Evolutionary conservation across 306 rosid species (phyloP).

Genomic region (Pyrus pyrifolia): DNA sequence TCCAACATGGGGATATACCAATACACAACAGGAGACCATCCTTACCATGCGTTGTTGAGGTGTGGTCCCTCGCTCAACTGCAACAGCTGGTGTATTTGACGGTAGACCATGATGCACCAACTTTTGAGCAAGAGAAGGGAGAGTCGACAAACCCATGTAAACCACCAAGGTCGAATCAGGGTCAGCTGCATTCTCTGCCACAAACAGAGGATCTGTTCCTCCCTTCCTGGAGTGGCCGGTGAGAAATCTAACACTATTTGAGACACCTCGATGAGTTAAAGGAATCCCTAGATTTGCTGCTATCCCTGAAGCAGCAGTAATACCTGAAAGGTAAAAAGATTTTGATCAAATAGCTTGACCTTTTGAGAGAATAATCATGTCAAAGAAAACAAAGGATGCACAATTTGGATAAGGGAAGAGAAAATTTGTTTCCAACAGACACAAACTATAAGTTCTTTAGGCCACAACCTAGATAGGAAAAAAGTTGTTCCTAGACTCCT

Average conservation of each 20-base stretch:
- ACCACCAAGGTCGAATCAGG: slow-evolving; percentile 83
- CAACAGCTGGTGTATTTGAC: slow-evolving; percentile 76
- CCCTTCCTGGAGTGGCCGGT: slow-evolving; percentile 95
- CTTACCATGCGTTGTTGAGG: slow-evolving; percentile 77
- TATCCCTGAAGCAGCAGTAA: slow-evolving; percentile 97
- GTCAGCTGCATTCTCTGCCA: slow-evolving; percentile 88
- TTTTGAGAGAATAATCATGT: background rate
- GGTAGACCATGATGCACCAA: slow-evolving; percentile 77
- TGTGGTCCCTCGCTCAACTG: slow-evolving; percentile 92
- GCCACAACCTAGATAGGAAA: no score
- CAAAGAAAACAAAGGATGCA: background rate
- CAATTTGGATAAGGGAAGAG: background rate
- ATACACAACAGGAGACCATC: background rate
- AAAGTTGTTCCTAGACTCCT: background rate
- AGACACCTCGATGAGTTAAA: slow-evolving; percentile 78
- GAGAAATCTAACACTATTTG: slow-evolving; percentile 79
- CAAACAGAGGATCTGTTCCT: slow-evolving; percentile 81
- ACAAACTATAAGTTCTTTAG: background rate
- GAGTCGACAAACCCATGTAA: slow-evolving; percentile 91
- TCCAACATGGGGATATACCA: background rate
- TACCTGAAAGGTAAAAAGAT: slow-evolving; percentile 40
- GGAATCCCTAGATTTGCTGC: slow-evolving; percentile 88
- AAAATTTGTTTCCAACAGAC: background rate
- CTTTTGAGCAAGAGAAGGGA: slow-evolving; percentile 80
- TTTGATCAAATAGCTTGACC: background rate